Evolutionary conservation across 2,329 filamentous ascomycete genomes (phyloP).

Genomic region (Aureobasidium musti): DNA sequence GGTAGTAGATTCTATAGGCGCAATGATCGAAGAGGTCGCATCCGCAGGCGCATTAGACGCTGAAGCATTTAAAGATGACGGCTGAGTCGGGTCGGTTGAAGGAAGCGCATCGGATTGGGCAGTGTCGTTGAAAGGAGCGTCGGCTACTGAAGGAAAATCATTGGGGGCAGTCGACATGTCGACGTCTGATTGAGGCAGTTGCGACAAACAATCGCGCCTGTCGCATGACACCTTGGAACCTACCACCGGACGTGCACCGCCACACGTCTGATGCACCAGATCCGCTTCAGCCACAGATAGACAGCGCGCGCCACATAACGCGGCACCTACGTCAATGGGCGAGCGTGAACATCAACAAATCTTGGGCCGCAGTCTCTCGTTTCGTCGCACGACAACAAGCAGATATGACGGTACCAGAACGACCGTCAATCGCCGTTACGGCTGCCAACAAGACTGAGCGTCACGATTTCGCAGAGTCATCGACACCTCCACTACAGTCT

Average conservation of each 20-base stretch:
- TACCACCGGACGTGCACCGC: not conserved
- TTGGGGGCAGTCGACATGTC: constrained; percentile 7
- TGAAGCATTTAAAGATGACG: not conserved
- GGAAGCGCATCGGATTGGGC: not conserved
- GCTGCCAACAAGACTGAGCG: not conserved
- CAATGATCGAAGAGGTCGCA: not conserved
- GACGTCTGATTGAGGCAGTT: not conserved
- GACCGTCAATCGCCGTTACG: constrained; percentile 16
- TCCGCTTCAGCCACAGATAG: too few species aligned
- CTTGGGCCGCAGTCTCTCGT: not conserved
- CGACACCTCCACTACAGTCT: not conserved
- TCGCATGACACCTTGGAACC: not conserved
- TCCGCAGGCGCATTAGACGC: not conserved
- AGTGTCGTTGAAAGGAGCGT: too few species aligned
- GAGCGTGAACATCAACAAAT: constrained; percentile 2
- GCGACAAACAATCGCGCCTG: not conserved
- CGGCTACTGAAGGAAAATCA: not conserved
- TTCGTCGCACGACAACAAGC: not conserved
- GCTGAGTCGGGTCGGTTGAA: not conserved
- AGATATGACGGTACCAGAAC: not conserved
- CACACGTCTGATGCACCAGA: not conserved
- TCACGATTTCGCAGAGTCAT: constrained; percentile 12
- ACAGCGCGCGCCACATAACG: not conserved
- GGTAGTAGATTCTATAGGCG: not conserved
- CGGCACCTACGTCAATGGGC: not conserved